These are phyloP conservation scores for Evernia prunastri DNA, from an alignment of 495 filamentous ascomycete species.

Conservation along the genomic window DNA sequence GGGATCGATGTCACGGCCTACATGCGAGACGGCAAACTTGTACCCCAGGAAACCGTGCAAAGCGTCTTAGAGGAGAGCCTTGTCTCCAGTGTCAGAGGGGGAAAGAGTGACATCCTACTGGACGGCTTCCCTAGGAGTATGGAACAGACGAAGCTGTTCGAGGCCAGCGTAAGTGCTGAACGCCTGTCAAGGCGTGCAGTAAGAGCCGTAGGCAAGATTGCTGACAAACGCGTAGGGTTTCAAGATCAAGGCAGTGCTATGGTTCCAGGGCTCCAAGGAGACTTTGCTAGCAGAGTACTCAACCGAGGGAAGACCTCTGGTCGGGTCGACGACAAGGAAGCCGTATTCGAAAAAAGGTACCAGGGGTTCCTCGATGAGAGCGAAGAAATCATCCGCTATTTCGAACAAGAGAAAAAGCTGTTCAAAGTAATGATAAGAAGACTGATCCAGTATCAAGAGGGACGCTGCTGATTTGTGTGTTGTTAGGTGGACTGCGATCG, in stretches of 20 bases:
- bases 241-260: conserved; percentile 14
- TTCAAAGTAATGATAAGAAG: conserved; percentile 3
- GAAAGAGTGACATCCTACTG: conserved; percentile 25
- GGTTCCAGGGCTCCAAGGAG: conserved; percentile 2
- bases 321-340: conserved; percentile 17
- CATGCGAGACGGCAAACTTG: conserved; percentile 26
- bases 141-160: conserved; percentile 31
- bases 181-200: no score
- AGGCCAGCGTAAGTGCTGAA: conserved; percentile 24
- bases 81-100: conserved; percentile 19
- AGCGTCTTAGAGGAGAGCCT: conserved; percentile 16
- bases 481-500: conserved; percentile 8
- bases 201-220: background rate
- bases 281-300: conserved; percentile 1
- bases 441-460: background rate
- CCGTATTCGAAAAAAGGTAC: conserved; percentile 14
- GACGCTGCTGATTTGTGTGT: background rate
- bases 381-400: conserved; percentile 14
- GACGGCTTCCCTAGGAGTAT: conserved; percentile 38
- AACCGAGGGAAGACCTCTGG: conserved; percentile 14
- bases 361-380: conserved; percentile 10
- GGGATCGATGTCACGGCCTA: conserved; percentile 18
- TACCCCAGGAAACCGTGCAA: conserved; percentile 27
- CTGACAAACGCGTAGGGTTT: background rate
- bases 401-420: background rate